phyloP scores from a whole-genome alignment of 495 filamentous ascomycete species.

The Podospora tetraspora region DNA sequence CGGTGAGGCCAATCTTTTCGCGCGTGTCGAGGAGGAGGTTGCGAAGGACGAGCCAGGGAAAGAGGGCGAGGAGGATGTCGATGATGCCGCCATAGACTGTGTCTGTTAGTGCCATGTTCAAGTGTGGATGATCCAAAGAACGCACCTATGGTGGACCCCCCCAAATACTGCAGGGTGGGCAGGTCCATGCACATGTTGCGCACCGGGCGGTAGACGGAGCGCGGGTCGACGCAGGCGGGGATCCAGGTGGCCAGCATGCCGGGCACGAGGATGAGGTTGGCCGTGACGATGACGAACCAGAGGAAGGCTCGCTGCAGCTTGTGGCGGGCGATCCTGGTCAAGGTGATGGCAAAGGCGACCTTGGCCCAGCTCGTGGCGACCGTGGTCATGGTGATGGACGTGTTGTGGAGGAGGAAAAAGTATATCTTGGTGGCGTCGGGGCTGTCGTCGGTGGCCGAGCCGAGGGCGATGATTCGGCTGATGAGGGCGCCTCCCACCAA shows the following conservation, averaged over 20 bases:
- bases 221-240: constrained; percentile 19
- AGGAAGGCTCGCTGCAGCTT: constrained; percentile 10
- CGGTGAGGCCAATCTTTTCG: constrained; percentile 29
- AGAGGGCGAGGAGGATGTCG: constrained; percentile 30
- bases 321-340: constrained; percentile 13
- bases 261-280: constrained; percentile 17
- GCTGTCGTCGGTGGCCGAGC: constrained; percentile 11
- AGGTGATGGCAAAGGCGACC: constrained; percentile 20
- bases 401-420: constrained; percentile 21
- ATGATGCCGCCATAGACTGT: constrained; percentile 24
- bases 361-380: constrained; percentile 19
- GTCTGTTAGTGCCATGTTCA: not conserved
- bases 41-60: constrained; percentile 31
- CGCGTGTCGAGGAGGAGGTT: constrained; percentile 27
- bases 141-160: constrained; percentile 16
- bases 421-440: not conserved
- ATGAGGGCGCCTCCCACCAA: constrained; percentile 11
- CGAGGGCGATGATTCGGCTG: constrained; percentile 13
- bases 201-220: constrained; percentile 8
- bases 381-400: constrained; percentile 9
- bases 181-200: constrained; percentile 11
- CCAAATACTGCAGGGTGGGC: constrained; percentile 11
- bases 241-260: constrained; percentile 18
- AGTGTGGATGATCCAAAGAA: too few species aligned
- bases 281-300: constrained; percentile 16